A percentile compares a stretch with the other conserved stretches of the same genome.
Evolutionary conservation across 768 basidiomycete genomes (phyloP).

Genomic region (Boletus vermiculosoides): DNA sequence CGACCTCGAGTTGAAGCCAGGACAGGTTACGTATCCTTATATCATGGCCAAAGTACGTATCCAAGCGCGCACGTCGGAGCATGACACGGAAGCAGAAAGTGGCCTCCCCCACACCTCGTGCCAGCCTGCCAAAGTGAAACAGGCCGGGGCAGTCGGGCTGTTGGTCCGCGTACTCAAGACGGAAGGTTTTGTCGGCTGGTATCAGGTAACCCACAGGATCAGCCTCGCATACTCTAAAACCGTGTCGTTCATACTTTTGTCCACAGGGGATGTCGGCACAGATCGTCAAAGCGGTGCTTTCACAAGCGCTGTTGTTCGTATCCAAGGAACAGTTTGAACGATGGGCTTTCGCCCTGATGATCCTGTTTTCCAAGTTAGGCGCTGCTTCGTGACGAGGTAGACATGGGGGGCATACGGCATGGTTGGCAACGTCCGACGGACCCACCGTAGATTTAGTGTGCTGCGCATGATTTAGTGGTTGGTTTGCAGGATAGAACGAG

Average conservation of each 20-base stretch:
- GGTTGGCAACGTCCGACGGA: background rate
- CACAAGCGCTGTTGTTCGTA: conserved; percentile 94
- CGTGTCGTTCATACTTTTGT: background rate
- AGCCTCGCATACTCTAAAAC: background rate
- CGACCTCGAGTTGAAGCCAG: background rate
- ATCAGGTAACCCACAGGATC: conserved; percentile 57
- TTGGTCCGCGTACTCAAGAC: conserved; percentile 66
- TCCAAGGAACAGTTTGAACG: conserved; percentile 97
- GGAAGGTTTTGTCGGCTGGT: conserved; percentile 91
- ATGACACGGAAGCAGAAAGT: conserved; percentile 32
- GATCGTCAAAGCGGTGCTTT: conserved; percentile 91
- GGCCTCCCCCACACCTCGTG: conserved; percentile 18
- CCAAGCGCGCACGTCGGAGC: conserved; percentile 73
- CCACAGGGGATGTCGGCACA: conserved; percentile 94
- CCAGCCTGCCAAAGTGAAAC: conserved; percentile 36
- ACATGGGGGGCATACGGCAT: background rate
- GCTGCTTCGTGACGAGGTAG: conserved; percentile 4
- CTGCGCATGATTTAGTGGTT: background rate
- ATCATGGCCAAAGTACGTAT: conserved; percentile 97
- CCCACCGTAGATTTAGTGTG: too few relatives aligned
- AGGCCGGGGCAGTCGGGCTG: conserved; percentile 75
- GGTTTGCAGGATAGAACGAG: background rate
- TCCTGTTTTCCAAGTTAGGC: conserved; percentile 42
- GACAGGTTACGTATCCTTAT: conserved; percentile 89
- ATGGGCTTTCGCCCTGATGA: conserved; percentile 74